A percentile compares a stretch with the other conserved stretches of the same genome.
Evolutionary conservation across 495 filamentous ascomycete species (phyloP).

Genomic region (Parmelia sp.): DNA sequence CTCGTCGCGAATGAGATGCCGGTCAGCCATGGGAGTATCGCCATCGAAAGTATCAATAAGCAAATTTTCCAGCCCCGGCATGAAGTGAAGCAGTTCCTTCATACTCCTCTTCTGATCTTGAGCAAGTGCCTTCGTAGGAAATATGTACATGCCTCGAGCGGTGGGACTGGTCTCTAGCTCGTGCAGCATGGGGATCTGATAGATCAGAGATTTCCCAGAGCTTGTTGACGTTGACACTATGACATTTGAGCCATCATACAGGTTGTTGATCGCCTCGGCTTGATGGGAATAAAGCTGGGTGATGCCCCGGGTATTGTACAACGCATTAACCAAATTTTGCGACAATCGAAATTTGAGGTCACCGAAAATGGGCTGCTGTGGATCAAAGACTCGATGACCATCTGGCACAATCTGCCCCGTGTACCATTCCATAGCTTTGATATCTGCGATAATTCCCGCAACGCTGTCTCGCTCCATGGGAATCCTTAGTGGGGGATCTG

Average conservation of each 20-base stretch:
- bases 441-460: slow-evolving; percentile 76
- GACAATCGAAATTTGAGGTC: slow-evolving; percentile 81
- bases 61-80: slow-evolving; percentile 66
- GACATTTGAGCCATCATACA: slow-evolving; percentile 77
- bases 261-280: slow-evolving; percentile 85
- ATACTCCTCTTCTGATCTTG: slow-evolving; percentile 91
- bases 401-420: slow-evolving; percentile 89
- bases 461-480: slow-evolving; percentile 78
- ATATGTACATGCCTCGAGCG: slow-evolving; percentile 92
- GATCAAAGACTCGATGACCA: slow-evolving; percentile 87
- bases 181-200: slow-evolving; percentile 89
- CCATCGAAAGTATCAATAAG: slow-evolving; percentile 94
- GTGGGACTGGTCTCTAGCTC: slow-evolving; percentile 71
- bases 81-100: slow-evolving; percentile 72
- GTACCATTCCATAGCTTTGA: slow-evolving; percentile 80
- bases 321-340: slow-evolving; percentile 84
- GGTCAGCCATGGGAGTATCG: slow-evolving; percentile 76
- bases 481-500: slow-evolving; percentile 54
- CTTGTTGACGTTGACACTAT: slow-evolving; percentile 93
- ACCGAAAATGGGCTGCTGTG: slow-evolving; percentile 75
- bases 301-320: slow-evolving; percentile 86
- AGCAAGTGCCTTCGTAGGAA: slow-evolving; percentile 93
- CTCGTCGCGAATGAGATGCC: slow-evolving; percentile 77
- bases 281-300: slow-evolving; percentile 90
- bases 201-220: slow-evolving; percentile 94